phyloP scores from a whole-genome alignment of 495 filamentous ascomycete genomes.

The Staphylotrichum tortipilum region DNA sequence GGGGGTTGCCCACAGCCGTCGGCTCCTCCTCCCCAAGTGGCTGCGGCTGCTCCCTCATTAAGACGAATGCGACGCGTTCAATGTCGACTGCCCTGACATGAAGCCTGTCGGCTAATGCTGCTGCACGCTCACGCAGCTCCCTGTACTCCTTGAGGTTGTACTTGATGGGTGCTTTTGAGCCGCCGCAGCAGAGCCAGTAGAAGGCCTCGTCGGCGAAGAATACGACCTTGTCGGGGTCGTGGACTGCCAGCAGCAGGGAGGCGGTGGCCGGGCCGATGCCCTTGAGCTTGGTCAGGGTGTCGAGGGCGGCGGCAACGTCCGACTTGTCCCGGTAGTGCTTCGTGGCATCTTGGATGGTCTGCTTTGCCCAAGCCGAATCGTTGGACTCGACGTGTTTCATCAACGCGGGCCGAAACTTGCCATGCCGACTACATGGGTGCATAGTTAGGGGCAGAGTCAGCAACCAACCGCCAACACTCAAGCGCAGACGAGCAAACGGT shows the following conservation, averaged over 20 bases:
- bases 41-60: conserved; percentile 31
- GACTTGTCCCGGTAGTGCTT: conserved; percentile 34
- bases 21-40: background rate
- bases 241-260: conserved; percentile 57
- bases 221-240: conserved; percentile 47
- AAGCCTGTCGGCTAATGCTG: conserved; percentile 40
- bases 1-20: background rate
- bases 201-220: conserved; percentile 75
- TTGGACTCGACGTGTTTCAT: conserved; percentile 59
- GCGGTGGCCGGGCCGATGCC: conserved; percentile 70
- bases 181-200: conserved; percentile 51
- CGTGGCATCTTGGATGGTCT: conserved; percentile 43
- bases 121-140: conserved; percentile 39
- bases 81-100: conserved; percentile 49
- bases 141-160: conserved; percentile 60
- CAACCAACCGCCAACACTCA: too few relatives aligned
- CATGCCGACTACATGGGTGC: conserved; percentile 58
- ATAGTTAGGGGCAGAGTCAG: background rate
- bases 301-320: conserved; percentile 41
- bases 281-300: conserved; percentile 42
- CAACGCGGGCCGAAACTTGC: conserved; percentile 59
- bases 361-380: conserved; percentile 28
- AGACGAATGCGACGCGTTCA: conserved; percentile 61
- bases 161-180: conserved; percentile 42
- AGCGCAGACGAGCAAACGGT: too few relatives aligned